Conservation (phyloP, 2,329 filamentous ascomycete species). For the Canariomyces notabilis region DNA sequence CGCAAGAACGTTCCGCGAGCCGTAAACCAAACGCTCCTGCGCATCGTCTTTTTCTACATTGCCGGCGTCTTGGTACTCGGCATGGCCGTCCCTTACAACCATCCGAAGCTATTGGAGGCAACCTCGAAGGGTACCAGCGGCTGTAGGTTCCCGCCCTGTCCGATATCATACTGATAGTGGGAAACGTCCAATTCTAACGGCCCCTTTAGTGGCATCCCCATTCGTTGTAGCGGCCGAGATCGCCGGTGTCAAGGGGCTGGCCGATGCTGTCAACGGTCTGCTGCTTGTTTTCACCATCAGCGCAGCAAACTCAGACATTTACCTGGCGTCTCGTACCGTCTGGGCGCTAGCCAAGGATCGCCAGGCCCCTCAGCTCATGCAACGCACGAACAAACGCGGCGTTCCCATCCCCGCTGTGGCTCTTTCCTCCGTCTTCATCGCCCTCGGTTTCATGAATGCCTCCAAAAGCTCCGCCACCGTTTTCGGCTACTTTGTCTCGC, state of each 20-base stretch:
- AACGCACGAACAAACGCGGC: constrained; percentile 33
- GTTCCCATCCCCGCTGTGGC: constrained; percentile 38
- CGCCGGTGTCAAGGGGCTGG: constrained; percentile 44
- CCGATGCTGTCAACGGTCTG: constrained; percentile 55
- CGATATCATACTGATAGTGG: neutral
- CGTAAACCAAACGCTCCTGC: constrained; percentile 64
- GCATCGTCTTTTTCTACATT: constrained; percentile 66
- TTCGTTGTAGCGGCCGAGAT: constrained; percentile 49
- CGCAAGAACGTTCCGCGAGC: constrained; percentile 61
- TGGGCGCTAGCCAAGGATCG: constrained; percentile 37
- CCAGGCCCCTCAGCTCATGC: constrained; percentile 35
- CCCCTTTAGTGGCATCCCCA: constrained; percentile 43
- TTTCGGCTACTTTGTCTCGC: constrained; percentile 39
- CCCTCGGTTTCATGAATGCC: constrained; percentile 38
- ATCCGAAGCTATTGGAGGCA: constrained; percentile 37
- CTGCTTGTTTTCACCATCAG: constrained; percentile 55
- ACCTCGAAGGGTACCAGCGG: constrained; percentile 34
- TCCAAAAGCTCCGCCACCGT: constrained; percentile 33
- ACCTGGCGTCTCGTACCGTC: constrained; percentile 37
- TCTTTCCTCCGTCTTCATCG: constrained; percentile 33
- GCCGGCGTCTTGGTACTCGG: constrained; percentile 61
- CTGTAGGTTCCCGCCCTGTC: constrained; percentile 15
- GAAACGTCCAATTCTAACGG: constrained; percentile 5
- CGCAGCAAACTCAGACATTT: constrained; percentile 57
- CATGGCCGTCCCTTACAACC: constrained; percentile 61